phyloP scores from a whole-genome alignment of 1,139 yeast genomes.

The Geotrichum aggregatum region DNA sequence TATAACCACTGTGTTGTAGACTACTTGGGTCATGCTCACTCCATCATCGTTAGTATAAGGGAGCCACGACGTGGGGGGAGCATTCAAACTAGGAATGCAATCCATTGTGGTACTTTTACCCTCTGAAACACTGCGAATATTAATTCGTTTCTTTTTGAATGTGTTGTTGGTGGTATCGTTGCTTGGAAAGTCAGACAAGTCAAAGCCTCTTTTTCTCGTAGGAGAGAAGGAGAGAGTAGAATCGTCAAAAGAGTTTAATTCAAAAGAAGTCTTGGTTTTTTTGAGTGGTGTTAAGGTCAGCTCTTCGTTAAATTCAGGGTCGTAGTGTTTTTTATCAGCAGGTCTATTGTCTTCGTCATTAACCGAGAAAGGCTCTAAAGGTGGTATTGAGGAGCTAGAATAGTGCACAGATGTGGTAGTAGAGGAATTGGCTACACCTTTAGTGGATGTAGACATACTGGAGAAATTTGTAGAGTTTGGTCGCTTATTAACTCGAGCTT shows the following conservation, averaged over 20 bases:
- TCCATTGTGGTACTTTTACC: not conserved
- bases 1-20: slow-evolving; percentile 9
- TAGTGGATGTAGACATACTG: slow-evolving; percentile 8
- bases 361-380: not conserved
- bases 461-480: slow-evolving; percentile 9
- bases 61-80: slow-evolving; percentile 20
- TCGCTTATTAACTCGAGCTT: slow-evolving; percentile 35
- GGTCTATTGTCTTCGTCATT: slow-evolving; percentile 1
- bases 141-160: slow-evolving; percentile 13
- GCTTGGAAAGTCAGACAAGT: slow-evolving; percentile 7
- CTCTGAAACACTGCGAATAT: slow-evolving; percentile 8
- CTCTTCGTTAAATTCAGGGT: slow-evolving; percentile 8
- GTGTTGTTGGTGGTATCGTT: slow-evolving; percentile 10
- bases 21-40: slow-evolving; percentile 14
- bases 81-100: slow-evolving; percentile 12
- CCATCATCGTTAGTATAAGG: slow-evolving; percentile 14
- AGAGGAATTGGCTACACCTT: not conserved
- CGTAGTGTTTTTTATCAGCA: slow-evolving; percentile 9
- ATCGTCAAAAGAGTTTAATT: slow-evolving; percentile 6
- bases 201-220: slow-evolving; percentile 18
- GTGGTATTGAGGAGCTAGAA: not conserved
- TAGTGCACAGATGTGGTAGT: slow-evolving; percentile 1
- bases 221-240: slow-evolving; percentile 10
- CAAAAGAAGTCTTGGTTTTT: slow-evolving; percentile 13
- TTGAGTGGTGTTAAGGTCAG: slow-evolving; percentile 9